Evolutionary conservation across 768 basidiomycete genomes (phyloP).

Genomic region (Lepiota brunneoincarnata): DNA sequence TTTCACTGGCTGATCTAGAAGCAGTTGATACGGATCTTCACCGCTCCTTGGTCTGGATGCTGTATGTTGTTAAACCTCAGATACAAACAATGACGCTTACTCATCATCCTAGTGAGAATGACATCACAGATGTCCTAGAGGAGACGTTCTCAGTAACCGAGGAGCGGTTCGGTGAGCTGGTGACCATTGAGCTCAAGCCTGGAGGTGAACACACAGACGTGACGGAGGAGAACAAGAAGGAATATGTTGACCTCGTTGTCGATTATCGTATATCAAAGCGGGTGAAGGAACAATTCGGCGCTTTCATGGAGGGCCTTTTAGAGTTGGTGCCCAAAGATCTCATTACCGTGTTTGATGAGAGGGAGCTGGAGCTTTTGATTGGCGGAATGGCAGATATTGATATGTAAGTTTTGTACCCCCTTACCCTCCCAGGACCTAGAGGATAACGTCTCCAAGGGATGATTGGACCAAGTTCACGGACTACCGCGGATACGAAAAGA

Average conservation of each 20-base stretch:
- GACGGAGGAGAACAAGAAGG: constrained; percentile 74
- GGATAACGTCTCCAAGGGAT: constrained; percentile 44
- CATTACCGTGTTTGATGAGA: constrained; percentile 87
- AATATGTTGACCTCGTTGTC: constrained; percentile 76
- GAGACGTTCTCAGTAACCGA: constrained; percentile 72
- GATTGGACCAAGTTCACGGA: constrained; percentile 96
- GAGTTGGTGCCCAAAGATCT: constrained; percentile 84
- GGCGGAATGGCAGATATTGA: constrained; percentile 94
- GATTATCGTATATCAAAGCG: constrained; percentile 81
- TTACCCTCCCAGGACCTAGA: neutral
- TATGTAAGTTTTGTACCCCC: constrained; percentile 45
- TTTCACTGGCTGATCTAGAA: constrained; percentile 63
- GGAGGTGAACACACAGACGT: constrained; percentile 60
- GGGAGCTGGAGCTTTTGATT: constrained; percentile 85
- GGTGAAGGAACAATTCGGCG: constrained; percentile 79
- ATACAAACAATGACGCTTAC: neutral
- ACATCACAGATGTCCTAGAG: constrained; percentile 72
- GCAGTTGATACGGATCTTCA: constrained; percentile 68
- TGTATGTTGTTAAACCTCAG: constrained; percentile 40
- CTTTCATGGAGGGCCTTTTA: constrained; percentile 83
- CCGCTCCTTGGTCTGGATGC: constrained; percentile 70
- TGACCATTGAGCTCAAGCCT: constrained; percentile 63
- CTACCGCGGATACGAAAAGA: constrained; percentile 84
- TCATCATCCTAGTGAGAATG: constrained; percentile 52
- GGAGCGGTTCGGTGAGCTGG: constrained; percentile 72